These are phyloP conservation scores for Venturia pyrina DNA, from an alignment of 2,329 filamentous ascomycete species.

Conservation along the genomic window DNA sequence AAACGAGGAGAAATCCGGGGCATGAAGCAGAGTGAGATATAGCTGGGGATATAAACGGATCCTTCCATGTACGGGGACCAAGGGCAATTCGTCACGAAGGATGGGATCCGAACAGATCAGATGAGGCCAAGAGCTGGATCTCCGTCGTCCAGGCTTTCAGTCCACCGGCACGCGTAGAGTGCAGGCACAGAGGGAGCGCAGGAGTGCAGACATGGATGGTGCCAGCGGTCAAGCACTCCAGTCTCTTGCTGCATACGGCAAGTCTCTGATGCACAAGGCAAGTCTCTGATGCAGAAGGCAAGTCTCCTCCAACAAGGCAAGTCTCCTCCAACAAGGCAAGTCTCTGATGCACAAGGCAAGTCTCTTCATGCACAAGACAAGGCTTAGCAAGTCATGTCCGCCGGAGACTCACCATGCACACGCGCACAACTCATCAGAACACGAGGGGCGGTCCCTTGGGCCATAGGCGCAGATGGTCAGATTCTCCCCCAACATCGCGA, in stretches of 20 bases:
- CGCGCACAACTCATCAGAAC: neutral
- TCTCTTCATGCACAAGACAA: too few relatives aligned
- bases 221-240: neutral
- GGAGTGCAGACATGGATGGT: too few relatives aligned
- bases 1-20: neutral
- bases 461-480: too few relatives aligned
- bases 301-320: too few relatives aligned
- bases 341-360: too few relatives aligned
- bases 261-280: neutral
- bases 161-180: neutral
- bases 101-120: neutral
- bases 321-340: too few relatives aligned
- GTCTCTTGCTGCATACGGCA: neutral
- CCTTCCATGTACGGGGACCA: neutral
- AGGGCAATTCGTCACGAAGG: neutral
- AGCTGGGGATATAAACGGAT: neutral
- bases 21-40: neutral
- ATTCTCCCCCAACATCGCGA: neutral
- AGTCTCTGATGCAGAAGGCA: too few relatives aligned
- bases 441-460: neutral
- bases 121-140: neutral
- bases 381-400: neutral
- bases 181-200: too few relatives aligned
- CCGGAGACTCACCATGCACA: too few relatives aligned
- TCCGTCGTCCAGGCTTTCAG: neutral